A percentile compares a stretch with the other conserved stretches of the same genome.
These are phyloP conservation scores for Peribolospora kevripleyi DNA, from an alignment of 768 basidiomycete genomes.

Conservation along the genomic window DNA sequence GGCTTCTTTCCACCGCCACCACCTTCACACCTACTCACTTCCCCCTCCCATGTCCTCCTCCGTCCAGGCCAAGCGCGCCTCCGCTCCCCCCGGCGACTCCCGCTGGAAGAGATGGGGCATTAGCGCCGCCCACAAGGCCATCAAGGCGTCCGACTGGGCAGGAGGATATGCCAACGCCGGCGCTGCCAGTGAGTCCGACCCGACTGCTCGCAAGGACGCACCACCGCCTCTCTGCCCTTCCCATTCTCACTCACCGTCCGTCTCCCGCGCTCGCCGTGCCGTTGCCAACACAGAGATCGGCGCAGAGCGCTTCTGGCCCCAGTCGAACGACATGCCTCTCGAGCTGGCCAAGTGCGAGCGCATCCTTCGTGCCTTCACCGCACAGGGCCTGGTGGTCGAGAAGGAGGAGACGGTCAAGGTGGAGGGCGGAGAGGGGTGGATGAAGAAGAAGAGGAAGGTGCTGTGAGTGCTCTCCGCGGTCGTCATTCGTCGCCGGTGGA, in stretches of 20 bases:
- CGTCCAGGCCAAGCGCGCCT: too few species aligned
- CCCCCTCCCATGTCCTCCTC: too few species aligned
- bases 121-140: conserved; percentile 1
- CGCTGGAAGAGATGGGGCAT: background rate
- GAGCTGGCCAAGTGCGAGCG: conserved; percentile 14
- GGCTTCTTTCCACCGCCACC: too few species aligned
- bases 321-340: conserved; percentile 5
- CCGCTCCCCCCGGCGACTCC: background rate
- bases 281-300: background rate
- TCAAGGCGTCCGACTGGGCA: conserved; percentile 3
- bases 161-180: background rate
- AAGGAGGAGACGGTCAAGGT: background rate
- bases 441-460: conserved; percentile 9
- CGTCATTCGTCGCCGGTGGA: too few species aligned
- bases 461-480: background rate
- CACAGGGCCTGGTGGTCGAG: conserved; percentile 5
- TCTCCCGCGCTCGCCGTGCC: too few species aligned
- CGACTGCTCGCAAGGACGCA: too few species aligned
- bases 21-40: too few species aligned
- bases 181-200: background rate
- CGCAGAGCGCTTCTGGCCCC: conserved; percentile 9
- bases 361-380: conserved; percentile 15
- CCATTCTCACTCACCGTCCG: too few species aligned
- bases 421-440: background rate
- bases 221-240: too few species aligned